phyloP scores from a whole-genome alignment of 2,329 filamentous ascomycete species.

The Colletotrichum ledebouriae region DNA sequence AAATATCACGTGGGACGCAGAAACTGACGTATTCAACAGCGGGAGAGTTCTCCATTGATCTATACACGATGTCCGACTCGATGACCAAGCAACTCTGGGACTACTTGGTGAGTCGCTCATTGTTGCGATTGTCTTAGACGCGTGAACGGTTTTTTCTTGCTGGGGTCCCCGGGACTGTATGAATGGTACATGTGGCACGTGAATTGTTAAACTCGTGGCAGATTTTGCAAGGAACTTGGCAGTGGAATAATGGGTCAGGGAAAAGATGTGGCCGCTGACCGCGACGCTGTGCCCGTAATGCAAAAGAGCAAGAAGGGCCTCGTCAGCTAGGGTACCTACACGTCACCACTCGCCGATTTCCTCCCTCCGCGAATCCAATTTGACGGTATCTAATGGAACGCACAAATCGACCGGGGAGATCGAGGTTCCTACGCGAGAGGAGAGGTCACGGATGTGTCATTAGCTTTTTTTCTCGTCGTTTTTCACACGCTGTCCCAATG shows the following conservation, averaged over 20 bases:
- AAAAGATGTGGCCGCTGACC: slow-evolving; percentile 37
- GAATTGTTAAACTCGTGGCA: neutral
- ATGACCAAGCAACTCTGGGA: slow-evolving; percentile 97
- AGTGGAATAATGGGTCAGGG: neutral
- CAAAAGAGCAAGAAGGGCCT: slow-evolving; percentile 58
- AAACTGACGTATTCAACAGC: slow-evolving; percentile 63
- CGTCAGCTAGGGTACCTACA: slow-evolving; percentile 48
- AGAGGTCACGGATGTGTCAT: neutral
- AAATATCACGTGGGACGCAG: slow-evolving; percentile 47
- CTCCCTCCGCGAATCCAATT: slow-evolving; percentile 15
- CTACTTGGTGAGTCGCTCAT: slow-evolving; percentile 66
- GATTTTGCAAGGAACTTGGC: neutral
- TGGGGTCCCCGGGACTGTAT: slow-evolving; percentile 1
- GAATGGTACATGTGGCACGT: slow-evolving; percentile 10
- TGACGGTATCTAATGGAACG: slow-evolving; percentile 6
- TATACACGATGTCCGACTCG: slow-evolving; percentile 94
- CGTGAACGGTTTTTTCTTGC: neutral
- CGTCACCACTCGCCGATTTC: slow-evolving; percentile 13
- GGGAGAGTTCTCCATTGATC: slow-evolving; percentile 97
- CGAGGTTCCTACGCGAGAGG: slow-evolving; percentile 9
- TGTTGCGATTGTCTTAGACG: slow-evolving; percentile 24
- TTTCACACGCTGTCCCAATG: slow-evolving; percentile 36
- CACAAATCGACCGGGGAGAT: slow-evolving; percentile 18
- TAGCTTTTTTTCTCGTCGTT: slow-evolving; percentile 10
- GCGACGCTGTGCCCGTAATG: slow-evolving; percentile 26